Evolutionary conservation across 352 stramenopile genomes (phyloP), one percentile per base, ranked within the genome.

Genomic region (Globisporangium splendens): DNA sequence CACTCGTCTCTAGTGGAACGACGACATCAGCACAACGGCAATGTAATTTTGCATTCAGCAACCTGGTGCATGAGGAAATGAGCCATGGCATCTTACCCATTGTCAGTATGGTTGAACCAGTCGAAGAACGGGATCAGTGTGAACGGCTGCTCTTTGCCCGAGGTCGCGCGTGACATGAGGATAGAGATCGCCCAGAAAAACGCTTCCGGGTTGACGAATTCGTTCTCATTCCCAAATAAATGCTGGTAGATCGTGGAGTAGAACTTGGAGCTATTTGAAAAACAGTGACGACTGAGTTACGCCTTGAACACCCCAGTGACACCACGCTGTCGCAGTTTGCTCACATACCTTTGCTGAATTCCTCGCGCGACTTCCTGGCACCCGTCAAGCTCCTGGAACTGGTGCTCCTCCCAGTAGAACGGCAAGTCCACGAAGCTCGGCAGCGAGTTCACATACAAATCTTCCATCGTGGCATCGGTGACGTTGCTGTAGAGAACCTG

Each of bases 161-260:
- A 93, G 52, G 84, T 93, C 43, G 85, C 85, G 46, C 85, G 77
- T 5, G 83, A 93, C 74, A 93, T 84, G 52, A 93, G 70, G 44
- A 92, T 72, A 20, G 83, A 89, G 24, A 92, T 81, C 3, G 85
- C 82, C 80, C 84, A 95, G 51, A 91, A 84, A 67, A 92, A 93
- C 7, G 74, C 68, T n/a, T 89, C 73, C 1, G 50, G 50, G 17
- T 70, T 76, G 39, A 93, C 70, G 31, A 89, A 69, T 17, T 74
- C 54, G 24, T 83, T 86, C 7, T 65, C 61, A 8, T 55, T 62
- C 13, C 79, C 85, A 51, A 95, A 91, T 38, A 93, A 68, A 50
- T 93, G 77, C 44, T 75, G 57, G 49, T 91, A 87, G 41, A 95
- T 69, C 31, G 83, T 72, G 21, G 72, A 69, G 59, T 93, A 93